These are phyloP conservation scores for Cystobasidium sp. DNA, from an alignment of 1,284 basidiomycete genomes.

Conservation along the genomic window DNA sequence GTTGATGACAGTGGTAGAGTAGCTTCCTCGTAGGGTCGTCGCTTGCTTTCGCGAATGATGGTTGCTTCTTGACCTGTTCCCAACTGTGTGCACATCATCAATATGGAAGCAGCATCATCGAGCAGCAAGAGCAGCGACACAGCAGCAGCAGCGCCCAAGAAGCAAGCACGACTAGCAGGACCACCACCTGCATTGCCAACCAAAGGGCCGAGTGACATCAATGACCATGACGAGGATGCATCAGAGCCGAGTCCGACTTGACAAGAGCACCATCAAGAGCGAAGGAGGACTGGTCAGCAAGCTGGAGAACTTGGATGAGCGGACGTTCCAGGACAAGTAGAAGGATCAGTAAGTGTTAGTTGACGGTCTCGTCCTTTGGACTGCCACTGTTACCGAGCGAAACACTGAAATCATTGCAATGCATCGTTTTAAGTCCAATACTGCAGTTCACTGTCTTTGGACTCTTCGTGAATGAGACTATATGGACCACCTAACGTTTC, in stretches of 20 bases:
- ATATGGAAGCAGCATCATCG: background rate
- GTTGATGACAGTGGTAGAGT: too few species aligned
- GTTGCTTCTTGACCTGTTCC: too few species aligned
- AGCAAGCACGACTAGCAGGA: conserved; percentile 31
- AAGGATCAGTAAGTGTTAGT: background rate
- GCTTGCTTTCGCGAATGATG: too few species aligned
- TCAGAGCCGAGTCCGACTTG: conserved; percentile 37
- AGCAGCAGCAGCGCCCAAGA: background rate
- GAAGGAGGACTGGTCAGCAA: conserved; percentile 35
- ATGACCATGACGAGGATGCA: conserved; percentile 23
- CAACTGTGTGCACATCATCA: too few species aligned
- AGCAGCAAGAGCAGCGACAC: background rate
- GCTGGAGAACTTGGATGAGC: too few species aligned
- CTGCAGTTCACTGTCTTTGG: background rate
- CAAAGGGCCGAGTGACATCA: background rate
- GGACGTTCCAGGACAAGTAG: too few species aligned
- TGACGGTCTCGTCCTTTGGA: too few species aligned
- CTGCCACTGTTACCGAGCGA: too few species aligned
- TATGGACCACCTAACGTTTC: background rate
- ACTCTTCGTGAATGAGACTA: background rate
- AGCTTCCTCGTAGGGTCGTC: too few species aligned
- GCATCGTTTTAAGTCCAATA: background rate
- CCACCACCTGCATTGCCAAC: conserved; percentile 21
- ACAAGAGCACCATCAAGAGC: conserved; percentile 28
- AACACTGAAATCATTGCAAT: too few species aligned